Evolutionary conservation across 2,329 filamentous ascomycete genomes (phyloP).

Genomic region (Beauveria medogensis): DNA sequence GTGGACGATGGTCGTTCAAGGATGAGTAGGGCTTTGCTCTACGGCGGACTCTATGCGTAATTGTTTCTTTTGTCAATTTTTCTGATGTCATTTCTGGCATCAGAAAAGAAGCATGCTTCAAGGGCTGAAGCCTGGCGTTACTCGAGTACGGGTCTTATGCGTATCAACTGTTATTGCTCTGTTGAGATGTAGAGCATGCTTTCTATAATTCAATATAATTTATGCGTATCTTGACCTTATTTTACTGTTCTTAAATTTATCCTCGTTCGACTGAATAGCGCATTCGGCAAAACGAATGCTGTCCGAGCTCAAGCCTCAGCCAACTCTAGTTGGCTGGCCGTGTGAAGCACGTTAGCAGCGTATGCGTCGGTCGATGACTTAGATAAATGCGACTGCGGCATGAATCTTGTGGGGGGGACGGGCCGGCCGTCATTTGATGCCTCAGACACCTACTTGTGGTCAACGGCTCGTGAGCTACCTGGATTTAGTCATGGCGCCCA

Average conservation of each 20-base stretch:
- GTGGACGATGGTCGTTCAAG: conserved; percentile 71
- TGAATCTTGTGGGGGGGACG: no score
- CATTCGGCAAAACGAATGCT: no score
- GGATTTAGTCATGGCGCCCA: conserved; percentile 10
- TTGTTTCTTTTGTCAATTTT: neutral
- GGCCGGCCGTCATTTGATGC: conserved; percentile 15
- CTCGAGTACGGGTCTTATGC: neutral
- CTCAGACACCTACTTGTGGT: conserved; percentile 20
- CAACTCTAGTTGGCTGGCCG: no score
- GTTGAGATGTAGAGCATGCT: neutral
- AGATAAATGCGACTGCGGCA: no score
- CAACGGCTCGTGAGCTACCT: neutral
- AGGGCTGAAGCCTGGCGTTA: neutral
- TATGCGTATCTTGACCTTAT: no score
- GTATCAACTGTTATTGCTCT: neutral
- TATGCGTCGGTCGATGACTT: no score
- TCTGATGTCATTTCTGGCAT: neutral
- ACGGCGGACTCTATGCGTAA: neutral
- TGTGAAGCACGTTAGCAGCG: no score
- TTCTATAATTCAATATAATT: no score
- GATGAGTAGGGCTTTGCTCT: conserved; percentile 52
- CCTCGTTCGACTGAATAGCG: no score
- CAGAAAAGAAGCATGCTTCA: conserved; percentile 3
- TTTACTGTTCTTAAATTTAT: no score
- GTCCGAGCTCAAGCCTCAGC: no score